Conservation (phyloP, 2,329 filamentous ascomycete genomes). For the Aspergillus intermedius region DNA sequence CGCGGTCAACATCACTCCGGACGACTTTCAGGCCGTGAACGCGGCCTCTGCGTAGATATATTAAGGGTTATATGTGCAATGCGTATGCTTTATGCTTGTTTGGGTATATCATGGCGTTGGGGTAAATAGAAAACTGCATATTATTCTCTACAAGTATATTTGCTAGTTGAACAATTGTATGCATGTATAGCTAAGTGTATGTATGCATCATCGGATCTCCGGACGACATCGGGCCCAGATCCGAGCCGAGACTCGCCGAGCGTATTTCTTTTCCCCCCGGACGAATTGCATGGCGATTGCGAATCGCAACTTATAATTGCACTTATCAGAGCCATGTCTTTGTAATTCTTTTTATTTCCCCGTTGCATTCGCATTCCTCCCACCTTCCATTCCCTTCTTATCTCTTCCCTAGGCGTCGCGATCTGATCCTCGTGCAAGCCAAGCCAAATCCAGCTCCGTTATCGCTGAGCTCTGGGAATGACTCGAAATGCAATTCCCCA, state of each 20-base stretch:
- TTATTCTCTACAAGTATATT: no score
- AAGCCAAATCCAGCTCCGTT: not conserved
- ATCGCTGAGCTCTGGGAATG: conserved; percentile 16
- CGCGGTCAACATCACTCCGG: conserved; percentile 76
- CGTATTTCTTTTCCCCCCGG: not conserved
- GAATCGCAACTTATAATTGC: not conserved
- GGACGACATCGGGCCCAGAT: conserved; percentile 9
- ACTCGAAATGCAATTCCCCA: conserved; percentile 23
- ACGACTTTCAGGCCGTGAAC: conserved; percentile 65
- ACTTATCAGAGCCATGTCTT: not conserved
- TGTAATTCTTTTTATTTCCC: conserved; percentile 1
- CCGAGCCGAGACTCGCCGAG: not conserved
- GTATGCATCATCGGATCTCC: not conserved
- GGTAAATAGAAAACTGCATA: not conserved
- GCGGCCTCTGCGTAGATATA: not conserved
- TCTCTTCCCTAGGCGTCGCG: not conserved
- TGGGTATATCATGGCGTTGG: conserved; percentile 2
- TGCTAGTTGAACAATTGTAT: not conserved
- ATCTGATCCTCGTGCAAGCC: no score
- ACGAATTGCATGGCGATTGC: not conserved
- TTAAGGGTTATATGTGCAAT: not conserved
- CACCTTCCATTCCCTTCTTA: conserved; percentile 1
- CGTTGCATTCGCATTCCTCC: conserved; percentile 1
- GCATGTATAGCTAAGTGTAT: not conserved
- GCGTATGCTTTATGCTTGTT: not conserved